Percentiles rank a stretch among this genome's conserved stretches.
Evolutionary conservation across 2,329 filamentous ascomycete genomes (phyloP).

Genomic region (Zymoseptoria ardabiliae): DNA sequence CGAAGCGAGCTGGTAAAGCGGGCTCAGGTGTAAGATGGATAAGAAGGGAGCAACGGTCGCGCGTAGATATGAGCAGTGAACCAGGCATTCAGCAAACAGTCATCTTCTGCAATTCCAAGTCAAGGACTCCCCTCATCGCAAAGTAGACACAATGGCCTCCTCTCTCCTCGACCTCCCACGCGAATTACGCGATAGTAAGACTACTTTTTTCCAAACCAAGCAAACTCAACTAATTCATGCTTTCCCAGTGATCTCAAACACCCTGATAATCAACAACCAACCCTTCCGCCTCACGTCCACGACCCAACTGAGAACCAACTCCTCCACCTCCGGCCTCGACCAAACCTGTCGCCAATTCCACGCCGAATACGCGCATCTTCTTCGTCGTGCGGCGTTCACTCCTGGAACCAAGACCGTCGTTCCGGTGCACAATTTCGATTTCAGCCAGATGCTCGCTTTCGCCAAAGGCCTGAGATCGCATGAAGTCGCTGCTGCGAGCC

Average conservation of each 20-base stretch:
- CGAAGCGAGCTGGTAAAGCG: neutral
- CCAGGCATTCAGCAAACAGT: neutral
- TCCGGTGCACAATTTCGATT: conserved; percentile 15
- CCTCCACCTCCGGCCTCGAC: conserved; percentile 2
- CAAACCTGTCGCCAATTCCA: conserved; percentile 12
- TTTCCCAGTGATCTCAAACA: conserved; percentile 12
- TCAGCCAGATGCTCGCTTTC: conserved; percentile 10
- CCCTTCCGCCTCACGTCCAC: conserved; percentile 10
- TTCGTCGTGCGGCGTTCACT: conserved; percentile 14
- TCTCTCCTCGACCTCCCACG: conserved; percentile 14
- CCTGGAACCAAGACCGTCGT: conserved; percentile 9
- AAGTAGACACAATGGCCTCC: conserved; percentile 9
- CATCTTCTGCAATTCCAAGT: neutral
- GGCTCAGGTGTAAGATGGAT: neutral
- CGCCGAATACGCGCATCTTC: conserved; percentile 11
- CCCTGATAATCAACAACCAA: conserved; percentile 13
- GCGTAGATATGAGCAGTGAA: neutral
- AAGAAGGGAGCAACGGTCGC: neutral
- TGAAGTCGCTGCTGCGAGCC: conserved; percentile 10
- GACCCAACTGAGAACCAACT: neutral
- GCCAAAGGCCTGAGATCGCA: conserved; percentile 7
- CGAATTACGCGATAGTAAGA: conserved; percentile 15
- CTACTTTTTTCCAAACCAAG: neutral
- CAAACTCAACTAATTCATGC: neutral
- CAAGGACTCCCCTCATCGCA: too few species aligned